Base-by-base conservation (phyloP, 306 rosid genomes). In the Cicer pinnatifidum region DNA sequence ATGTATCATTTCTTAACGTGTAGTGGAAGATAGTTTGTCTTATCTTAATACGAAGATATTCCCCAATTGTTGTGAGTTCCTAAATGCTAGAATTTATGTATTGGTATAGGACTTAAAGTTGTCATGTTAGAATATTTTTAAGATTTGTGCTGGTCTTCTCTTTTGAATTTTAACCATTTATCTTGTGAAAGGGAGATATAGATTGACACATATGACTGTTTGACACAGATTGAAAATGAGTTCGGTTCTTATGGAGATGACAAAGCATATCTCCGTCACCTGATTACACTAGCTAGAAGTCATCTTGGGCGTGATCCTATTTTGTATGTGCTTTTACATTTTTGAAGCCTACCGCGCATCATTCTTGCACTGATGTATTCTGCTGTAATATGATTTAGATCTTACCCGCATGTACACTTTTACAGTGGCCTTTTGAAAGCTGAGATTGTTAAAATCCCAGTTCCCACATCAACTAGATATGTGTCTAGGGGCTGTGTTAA, bases 221-320 rank as follows among this genome's bases (percentile, higher is more conserved):
- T 82, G 79, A 76, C 69, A 66, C 96, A 94, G 97, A 79, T 93
- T 86, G 98, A 93, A 84, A 93, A 93, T 71, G 98, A 93, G 82
- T 93, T 44, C 79, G 97, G 98, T 77, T 93, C 96, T 9, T 93
- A 84, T 70, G 98, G 97, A 78, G 82, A 83, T 58, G 96, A 91
- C 85, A 81, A 89, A 81, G 89, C 86, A 35, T 93, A 93, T 82
- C 93, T 93, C 77, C 89, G 80, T 73, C 96, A 86, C 77, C 81
- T 93, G 67, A 89, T 90, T 82, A 63, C 79, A 28, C 54, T 88
- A 78, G 92, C 96, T 47, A 87, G 90, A 83, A 66, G 80, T 70
- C 88, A 88, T 84, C 97, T 93, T 17, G 97, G 97, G 71, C 86
- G 83, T 56, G 94, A 84, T 33, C 69, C 86, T 80, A 88, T 91